Conservation (phyloP, 176 grass and related monocot genomes). For the Carex cristatella region DNA sequence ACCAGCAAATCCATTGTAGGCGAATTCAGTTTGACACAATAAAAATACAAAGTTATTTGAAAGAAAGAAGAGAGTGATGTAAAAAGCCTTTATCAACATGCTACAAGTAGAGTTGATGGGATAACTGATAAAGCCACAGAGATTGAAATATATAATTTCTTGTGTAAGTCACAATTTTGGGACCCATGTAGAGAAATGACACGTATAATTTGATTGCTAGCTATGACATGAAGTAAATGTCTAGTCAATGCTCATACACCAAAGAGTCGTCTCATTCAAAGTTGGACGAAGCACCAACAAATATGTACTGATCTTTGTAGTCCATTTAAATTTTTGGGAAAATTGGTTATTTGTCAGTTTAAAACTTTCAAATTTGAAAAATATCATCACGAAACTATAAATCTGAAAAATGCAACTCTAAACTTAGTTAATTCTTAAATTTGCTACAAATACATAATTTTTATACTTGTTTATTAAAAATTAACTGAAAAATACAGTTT, state of each 20-base stretch:
- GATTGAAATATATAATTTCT: not conserved
- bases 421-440: too few relatives aligned
- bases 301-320: not conserved
- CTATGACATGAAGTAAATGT: not conserved
- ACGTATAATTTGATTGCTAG: not conserved
- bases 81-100: not conserved
- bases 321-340: too few relatives aligned
- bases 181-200: not conserved
- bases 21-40: not conserved
- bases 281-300: not conserved
- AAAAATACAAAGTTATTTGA: not conserved
- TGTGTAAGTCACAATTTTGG: not conserved
- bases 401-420: too few relatives aligned
- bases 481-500: too few relatives aligned
- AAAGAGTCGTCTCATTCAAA: not conserved
- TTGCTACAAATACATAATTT: too few relatives aligned
- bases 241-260: not conserved
- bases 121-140: not conserved
- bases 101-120: not conserved
- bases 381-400: too few relatives aligned
- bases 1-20: conserved; percentile 28
- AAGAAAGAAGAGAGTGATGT: not conserved
- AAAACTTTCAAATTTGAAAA: too few relatives aligned
- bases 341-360: too few relatives aligned
- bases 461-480: too few relatives aligned